Percentiles rank a stretch among this genome's conserved stretches.
These are phyloP conservation scores for Pezicula radicicola DNA, from an alignment of 2,329 filamentous ascomycete species.

Conservation along the genomic window DNA sequence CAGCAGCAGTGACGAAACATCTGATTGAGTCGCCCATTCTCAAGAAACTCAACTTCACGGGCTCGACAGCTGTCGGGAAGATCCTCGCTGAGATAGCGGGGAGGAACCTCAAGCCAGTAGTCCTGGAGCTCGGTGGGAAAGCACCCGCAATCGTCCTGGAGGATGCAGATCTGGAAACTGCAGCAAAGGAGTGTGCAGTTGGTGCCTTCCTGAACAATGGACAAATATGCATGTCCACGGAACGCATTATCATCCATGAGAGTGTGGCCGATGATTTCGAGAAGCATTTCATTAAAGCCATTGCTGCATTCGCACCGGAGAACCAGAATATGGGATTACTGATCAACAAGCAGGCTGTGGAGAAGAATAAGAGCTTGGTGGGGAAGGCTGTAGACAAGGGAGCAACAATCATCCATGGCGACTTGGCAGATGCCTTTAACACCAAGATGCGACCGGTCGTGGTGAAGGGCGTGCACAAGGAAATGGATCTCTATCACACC, in stretches of 20 bases:
- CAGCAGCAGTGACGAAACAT: constrained; percentile 61
- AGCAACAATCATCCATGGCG: constrained; percentile 45
- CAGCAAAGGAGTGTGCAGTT: constrained; percentile 64
- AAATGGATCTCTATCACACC: constrained; percentile 72
- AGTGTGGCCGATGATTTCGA: constrained; percentile 43
- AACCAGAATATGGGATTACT: constrained; percentile 60
- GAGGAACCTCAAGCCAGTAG: constrained; percentile 33
- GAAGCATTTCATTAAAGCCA: constrained; percentile 23
- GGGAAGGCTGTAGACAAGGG: constrained; percentile 67
- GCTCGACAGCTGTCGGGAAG: constrained; percentile 43
- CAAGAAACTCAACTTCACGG: constrained; percentile 56
- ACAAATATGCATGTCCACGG: constrained; percentile 85
- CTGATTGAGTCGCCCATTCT: constrained; percentile 66
- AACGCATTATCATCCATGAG: constrained; percentile 63
- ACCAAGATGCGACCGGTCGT: constrained; percentile 61
- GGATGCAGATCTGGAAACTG: constrained; percentile 49
- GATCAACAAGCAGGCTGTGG: constrained; percentile 63
- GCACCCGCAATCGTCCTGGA: constrained; percentile 37
- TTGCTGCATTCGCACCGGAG: constrained; percentile 45
- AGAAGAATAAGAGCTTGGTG: constrained; percentile 65
- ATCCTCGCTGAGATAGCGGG: constrained; percentile 28
- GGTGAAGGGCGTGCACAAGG: constrained; percentile 60
- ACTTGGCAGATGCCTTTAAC: constrained; percentile 22
- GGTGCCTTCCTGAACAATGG: constrained; percentile 73
- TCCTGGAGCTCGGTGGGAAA: constrained; percentile 41